Percentiles rank a stretch among this genome's conserved stretches.
Conservation (phyloP, 1,284 basidiomycete species). For the Trichosporon inkin region DNA sequence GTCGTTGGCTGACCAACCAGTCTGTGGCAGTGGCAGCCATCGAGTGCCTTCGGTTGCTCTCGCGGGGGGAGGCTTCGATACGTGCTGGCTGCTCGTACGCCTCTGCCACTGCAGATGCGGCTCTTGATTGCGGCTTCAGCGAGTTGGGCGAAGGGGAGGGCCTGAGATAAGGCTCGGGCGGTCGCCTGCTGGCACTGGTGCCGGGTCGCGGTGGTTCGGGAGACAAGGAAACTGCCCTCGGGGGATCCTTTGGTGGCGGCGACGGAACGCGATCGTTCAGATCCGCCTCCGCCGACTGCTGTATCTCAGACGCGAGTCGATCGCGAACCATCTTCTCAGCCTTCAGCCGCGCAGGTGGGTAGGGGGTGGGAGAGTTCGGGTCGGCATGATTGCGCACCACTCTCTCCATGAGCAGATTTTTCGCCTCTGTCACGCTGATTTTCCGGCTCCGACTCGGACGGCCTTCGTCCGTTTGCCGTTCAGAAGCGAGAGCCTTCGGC, state of each 20-base stretch:
- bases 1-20: neutral
- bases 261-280: neutral
- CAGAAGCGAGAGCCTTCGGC: no score
- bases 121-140: neutral
- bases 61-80: neutral
- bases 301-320: neutral
- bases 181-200: no score
- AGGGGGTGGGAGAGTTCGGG: neutral
- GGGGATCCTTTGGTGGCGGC: neutral
- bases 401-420: neutral
- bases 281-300: neutral
- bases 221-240: neutral
- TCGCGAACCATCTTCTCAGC: neutral
- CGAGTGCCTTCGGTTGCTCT: neutral
- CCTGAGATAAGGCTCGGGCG: no score
- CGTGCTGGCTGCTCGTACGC: neutral
- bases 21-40: neutral
- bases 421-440: neutral
- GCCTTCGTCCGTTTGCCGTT: no score
- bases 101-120: neutral
- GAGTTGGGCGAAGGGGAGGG: no score
- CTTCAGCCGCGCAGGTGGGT: neutral
- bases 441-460: no score
- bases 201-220: no score
- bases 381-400: neutral